A percentile compares a stretch with the other conserved stretches of the same genome.
Evolutionary conservation across 23 red algal genomes (phyloP).

Genomic region (Gracilaria gracilis): DNA sequence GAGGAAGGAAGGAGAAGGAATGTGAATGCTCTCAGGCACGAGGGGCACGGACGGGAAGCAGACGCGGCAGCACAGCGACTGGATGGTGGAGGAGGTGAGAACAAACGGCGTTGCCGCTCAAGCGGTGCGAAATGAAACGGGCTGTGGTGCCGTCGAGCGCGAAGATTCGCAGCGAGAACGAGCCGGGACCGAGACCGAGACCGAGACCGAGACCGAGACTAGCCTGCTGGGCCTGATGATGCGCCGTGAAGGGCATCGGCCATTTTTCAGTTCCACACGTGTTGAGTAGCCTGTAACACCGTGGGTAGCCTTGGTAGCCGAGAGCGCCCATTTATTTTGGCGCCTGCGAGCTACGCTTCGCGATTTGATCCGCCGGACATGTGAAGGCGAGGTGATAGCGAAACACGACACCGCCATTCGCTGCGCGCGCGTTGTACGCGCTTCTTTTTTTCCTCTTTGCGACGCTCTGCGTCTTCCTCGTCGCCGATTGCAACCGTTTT

Average conservation of each 20-base stretch:
- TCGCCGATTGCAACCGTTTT: neutral
- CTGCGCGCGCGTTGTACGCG: no score
- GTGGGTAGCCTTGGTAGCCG: conserved; percentile 1
- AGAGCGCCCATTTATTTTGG: no score
- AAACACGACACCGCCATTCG: no score
- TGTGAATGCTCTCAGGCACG: neutral
- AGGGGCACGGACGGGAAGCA: neutral
- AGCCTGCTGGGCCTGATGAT: neutral
- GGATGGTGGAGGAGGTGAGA: neutral
- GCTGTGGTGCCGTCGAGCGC: neutral
- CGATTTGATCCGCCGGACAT: no score
- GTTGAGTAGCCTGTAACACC: no score
- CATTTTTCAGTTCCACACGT: neutral
- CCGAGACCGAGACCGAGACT: neutral
- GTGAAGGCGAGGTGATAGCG: no score
- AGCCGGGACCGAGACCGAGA: neutral
- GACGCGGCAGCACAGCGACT: neutral
- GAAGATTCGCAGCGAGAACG: neutral
- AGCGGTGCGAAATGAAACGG: neutral
- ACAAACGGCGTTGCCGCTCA: neutral
- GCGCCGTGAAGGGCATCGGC: conserved; percentile 14
- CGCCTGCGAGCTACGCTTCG: no score
- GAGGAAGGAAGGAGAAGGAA: neutral
- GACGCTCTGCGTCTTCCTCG: neutral
- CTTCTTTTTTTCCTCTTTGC: no score